Evolutionary conservation across 2,329 filamentous ascomycete genomes (phyloP).

Genomic region (Pseudogymnoascus sp.): DNA sequence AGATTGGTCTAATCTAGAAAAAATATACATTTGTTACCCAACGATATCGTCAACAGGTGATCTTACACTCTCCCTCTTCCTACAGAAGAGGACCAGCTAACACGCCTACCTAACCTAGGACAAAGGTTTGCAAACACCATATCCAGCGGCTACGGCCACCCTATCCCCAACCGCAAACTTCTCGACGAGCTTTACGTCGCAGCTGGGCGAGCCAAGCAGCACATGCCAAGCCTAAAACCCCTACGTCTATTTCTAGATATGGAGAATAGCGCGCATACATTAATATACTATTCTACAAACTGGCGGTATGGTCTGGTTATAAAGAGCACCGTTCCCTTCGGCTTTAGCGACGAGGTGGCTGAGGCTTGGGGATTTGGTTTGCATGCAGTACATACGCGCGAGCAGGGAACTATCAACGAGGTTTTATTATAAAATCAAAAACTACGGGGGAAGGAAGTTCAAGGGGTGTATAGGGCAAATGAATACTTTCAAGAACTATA

Average conservation of each 20-base stretch:
- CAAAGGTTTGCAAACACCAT: neutral
- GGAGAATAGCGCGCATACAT: neutral
- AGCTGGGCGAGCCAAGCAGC: neutral
- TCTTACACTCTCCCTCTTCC: neutral
- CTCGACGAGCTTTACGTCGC: neutral
- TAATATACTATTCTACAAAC: neutral
- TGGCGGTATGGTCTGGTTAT: neutral
- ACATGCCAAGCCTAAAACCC: neutral
- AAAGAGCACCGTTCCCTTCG: neutral
- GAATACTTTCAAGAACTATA: no score
- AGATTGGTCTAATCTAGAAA: neutral
- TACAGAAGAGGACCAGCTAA: neutral
- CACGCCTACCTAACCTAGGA: neutral
- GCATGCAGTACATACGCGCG: neutral
- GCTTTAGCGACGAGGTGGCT: neutral
- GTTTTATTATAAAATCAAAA: neutral
- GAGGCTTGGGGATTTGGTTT: neutral
- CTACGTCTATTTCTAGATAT: neutral
- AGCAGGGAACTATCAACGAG: neutral
- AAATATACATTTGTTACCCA: neutral
- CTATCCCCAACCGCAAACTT: neutral
- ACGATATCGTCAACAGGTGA: neutral
- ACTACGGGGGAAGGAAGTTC: no score
- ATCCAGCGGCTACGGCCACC: neutral
- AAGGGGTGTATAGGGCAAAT: no score